Evolutionary conservation across 495 filamentous ascomycete species (phyloP).

Genomic region (Neurospora sp.): DNA sequence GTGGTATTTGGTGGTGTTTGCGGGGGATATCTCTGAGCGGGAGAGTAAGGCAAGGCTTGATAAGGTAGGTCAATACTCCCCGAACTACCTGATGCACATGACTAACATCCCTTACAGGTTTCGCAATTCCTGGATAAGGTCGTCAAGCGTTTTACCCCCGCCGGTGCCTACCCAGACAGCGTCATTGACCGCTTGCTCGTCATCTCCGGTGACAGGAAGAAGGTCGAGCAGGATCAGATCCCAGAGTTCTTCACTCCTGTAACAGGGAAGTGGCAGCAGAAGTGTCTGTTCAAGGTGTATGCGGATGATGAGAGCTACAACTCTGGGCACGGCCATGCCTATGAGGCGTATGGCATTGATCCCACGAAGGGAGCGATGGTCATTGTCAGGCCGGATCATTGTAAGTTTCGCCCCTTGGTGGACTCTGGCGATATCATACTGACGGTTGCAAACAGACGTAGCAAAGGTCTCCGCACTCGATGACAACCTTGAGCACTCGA

Average conservation of each 20-base stretch:
- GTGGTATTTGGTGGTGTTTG: conserved; percentile 54
- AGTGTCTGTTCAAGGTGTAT: conserved; percentile 52
- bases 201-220: conserved; percentile 39
- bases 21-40: conserved; percentile 34
- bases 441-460: conserved; percentile 10
- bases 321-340: conserved; percentile 52
- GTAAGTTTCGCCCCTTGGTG: conserved; percentile 27
- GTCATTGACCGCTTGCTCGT: conserved; percentile 53
- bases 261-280: conserved; percentile 48
- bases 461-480: conserved; percentile 14
- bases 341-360: conserved; percentile 50
- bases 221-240: conserved; percentile 49
- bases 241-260: conserved; percentile 49
- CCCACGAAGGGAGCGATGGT: conserved; percentile 43
- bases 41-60: conserved; percentile 26
- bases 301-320: conserved; percentile 61
- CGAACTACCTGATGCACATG: too few species aligned
- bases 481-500: conserved; percentile 5
- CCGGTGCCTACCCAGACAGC: conserved; percentile 39
- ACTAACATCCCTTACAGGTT: conserved; percentile 15
- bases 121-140: conserved; percentile 23
- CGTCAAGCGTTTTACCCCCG: conserved; percentile 35
- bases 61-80: conserved; percentile 39
- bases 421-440: background rate
- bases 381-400: conserved; percentile 60